A percentile compares a stretch with the other conserved stretches of the same genome.
Evolutionary conservation across 768 basidiomycete species (phyloP).

Genomic region (Pisolithus tinctorius): DNA sequence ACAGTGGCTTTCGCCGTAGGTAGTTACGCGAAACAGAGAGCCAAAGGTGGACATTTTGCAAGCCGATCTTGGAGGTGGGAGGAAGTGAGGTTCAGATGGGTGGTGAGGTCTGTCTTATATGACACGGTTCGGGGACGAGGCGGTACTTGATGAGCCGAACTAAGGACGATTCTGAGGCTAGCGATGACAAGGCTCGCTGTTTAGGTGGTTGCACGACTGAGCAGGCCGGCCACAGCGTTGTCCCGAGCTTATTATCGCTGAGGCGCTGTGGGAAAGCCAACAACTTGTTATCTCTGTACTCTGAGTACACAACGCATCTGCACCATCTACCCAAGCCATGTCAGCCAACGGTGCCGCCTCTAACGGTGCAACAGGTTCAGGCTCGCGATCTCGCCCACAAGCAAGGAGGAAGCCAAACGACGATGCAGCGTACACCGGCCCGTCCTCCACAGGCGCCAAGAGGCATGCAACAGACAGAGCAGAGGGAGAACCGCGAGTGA

Average conservation of each 20-base stretch:
- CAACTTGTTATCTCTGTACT: neutral
- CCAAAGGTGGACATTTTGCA: constrained; percentile 90
- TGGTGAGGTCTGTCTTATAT: constrained; percentile 17
- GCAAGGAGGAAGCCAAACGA: constrained; percentile 58
- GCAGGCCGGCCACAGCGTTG: no score
- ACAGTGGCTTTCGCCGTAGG: constrained; percentile 97
- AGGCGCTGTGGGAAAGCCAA: neutral
- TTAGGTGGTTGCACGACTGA: no score
- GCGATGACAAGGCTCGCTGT: neutral
- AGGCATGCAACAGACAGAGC: constrained; percentile 59
- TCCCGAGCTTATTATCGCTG: no score
- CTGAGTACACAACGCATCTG: neutral
- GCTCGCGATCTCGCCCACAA: constrained; percentile 57
- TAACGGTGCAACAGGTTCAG: constrained; percentile 27
- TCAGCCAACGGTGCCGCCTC: constrained; percentile 18
- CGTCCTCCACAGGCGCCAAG: constrained; percentile 49
- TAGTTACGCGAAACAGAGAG: constrained; percentile 86
- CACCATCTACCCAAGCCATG: constrained; percentile 6
- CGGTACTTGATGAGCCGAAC: constrained; percentile 17
- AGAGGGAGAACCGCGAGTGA: constrained; percentile 69
- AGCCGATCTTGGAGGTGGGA: constrained; percentile 2
- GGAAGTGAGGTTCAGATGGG: constrained; percentile 1
- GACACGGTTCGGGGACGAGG: constrained; percentile 4
- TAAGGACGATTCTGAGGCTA: constrained; percentile 8
- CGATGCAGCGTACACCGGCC: constrained; percentile 66